Evolutionary conservation across 495 filamentous ascomycete genomes (phyloP).

Genomic region (Tuber calosporum): DNA sequence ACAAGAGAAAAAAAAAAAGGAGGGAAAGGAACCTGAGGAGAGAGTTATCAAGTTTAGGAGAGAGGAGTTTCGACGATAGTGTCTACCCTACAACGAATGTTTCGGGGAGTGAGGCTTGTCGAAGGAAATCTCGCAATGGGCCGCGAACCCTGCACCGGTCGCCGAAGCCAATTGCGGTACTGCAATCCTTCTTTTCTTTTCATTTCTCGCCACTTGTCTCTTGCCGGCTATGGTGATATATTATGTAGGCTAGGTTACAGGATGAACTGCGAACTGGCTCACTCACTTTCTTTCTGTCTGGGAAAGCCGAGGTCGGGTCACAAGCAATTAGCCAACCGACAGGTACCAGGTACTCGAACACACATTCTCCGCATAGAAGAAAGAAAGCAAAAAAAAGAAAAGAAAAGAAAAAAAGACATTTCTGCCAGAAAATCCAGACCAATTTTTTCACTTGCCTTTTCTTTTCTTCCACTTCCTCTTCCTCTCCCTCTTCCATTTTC

Average conservation of each 20-base stretch:
- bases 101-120: background rate
- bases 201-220: background rate
- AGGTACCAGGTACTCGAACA: background rate
- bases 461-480: background rate
- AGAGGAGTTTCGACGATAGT: background rate
- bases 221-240: background rate
- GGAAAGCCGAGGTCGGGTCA: background rate
- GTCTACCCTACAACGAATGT: no score
- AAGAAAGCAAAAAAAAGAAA: no score
- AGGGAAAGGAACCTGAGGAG: background rate
- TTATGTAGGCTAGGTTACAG: background rate
- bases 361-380: background rate
- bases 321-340: constrained; percentile 1
- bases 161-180: background rate
- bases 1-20: background rate
- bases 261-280: background rate
- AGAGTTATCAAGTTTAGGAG: no score
- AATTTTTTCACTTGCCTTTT: background rate
- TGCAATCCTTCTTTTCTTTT: background rate
- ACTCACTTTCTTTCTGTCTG: background rate
- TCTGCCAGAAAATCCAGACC: background rate
- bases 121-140: background rate
- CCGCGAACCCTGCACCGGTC: no score
- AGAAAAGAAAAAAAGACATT: no score
- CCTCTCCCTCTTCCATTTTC: background rate